Conservation (phyloP, 805 yeast species). For the Yarrowia osloensis region DNA sequence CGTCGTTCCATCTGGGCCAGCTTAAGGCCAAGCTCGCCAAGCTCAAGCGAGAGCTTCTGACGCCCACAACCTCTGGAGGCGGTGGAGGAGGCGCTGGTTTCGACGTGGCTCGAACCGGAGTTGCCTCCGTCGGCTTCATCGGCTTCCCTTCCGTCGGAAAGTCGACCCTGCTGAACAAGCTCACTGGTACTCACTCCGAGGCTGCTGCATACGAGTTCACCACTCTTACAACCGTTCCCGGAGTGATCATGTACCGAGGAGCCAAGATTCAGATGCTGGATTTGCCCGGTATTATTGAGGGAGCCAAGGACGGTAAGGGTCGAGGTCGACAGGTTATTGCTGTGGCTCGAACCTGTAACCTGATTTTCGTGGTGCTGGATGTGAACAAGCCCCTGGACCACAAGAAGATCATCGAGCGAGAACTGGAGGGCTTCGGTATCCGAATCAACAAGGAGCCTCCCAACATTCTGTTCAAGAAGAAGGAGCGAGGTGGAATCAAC, state of each 20-base stretch:
- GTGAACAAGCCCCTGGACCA: conserved; percentile 95
- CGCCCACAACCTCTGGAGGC: conserved; percentile 65
- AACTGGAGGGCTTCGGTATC: conserved; percentile 96
- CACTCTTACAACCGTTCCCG: conserved; percentile 95
- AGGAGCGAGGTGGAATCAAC: conserved; percentile 94
- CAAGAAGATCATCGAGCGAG: conserved; percentile 90
- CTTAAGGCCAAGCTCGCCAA: conserved; percentile 95
- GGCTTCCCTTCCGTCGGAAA: conserved; percentile 96
- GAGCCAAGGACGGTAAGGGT: conserved; percentile 98
- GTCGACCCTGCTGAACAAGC: conserved; percentile 72
- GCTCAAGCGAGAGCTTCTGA: conserved; percentile 84
- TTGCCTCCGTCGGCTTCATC: conserved; percentile 94
- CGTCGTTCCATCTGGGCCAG: conserved; percentile 96
- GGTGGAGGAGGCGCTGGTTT: conserved; percentile 95
- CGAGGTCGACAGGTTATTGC: conserved; percentile 99
- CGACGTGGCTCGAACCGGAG: conserved; percentile 99
- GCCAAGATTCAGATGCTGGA: conserved; percentile 98
- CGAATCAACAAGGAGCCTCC: conserved; percentile 91
- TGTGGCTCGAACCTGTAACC: conserved; percentile 96
- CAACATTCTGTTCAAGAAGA: conserved; percentile 84
- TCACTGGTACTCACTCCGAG: conserved; percentile 95
- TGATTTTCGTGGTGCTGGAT: conserved; percentile 89
- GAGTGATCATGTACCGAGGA: conserved; percentile 92
- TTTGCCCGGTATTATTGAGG: conserved; percentile 94
- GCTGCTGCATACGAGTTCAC: conserved; percentile 98